Evolutionary conservation across 768 basidiomycete species (phyloP).

Genomic region (Rhodosporidiobolus odoratus): DNA sequence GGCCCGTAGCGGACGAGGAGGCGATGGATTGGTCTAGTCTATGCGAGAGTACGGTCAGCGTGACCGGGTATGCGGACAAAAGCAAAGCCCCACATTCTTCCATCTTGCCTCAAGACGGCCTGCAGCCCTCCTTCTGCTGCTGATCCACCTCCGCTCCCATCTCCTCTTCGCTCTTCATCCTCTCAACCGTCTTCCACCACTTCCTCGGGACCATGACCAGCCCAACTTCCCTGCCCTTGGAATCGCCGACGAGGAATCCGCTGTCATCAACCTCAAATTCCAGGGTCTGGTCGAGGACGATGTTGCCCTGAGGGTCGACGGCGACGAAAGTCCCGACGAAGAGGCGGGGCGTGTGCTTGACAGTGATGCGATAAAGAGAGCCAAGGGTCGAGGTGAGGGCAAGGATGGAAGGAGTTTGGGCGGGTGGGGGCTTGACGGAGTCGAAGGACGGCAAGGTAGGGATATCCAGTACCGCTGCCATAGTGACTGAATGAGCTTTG

Average conservation of each 20-base stretch:
- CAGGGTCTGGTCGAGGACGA: constrained; percentile 19
- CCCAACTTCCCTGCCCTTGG: constrained; percentile 18
- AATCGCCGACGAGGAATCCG: not conserved
- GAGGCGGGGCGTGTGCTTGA: constrained; percentile 13
- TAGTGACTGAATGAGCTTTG: not conserved
- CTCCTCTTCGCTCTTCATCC: constrained; percentile 15
- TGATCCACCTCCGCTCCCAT: not conserved
- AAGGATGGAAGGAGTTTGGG: constrained; percentile 1
- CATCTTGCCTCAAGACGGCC: constrained; percentile 15
- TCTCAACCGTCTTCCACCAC: constrained; percentile 21
- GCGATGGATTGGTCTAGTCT: too few species aligned
- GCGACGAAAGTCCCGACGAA: constrained; percentile 24
- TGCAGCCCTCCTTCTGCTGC: constrained; percentile 11
- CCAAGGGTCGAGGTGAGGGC: constrained; percentile 14
- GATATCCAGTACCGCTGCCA: not conserved
- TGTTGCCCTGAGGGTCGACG: constrained; percentile 28
- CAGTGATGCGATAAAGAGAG: constrained; percentile 6
- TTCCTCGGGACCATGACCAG: constrained; percentile 16
- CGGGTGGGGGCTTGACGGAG: constrained; percentile 6
- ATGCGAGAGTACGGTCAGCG: not conserved
- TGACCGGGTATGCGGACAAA: too few species aligned
- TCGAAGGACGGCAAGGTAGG: not conserved
- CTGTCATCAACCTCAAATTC: constrained; percentile 16
- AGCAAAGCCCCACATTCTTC: not conserved
- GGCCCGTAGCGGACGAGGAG: too few species aligned